Evolutionary conservation across 768 basidiomycete genomes (phyloP), one percentile per base, ranked within the genome.

Genomic region (Leccinum subtestaceum): DNA sequence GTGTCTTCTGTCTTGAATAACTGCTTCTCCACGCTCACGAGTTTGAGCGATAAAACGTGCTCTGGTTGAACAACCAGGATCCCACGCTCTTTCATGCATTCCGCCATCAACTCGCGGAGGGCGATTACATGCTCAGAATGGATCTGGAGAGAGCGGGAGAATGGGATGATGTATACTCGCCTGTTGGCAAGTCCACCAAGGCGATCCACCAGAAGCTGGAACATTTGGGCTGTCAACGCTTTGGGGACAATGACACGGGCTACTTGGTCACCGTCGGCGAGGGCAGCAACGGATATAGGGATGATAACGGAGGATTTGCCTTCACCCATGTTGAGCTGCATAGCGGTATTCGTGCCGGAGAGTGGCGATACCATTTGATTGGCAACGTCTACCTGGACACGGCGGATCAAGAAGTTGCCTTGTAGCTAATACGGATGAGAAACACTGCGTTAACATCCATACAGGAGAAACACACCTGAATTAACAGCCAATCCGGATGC

Each of bases 321-420:
- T 55, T 84, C 83, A 2, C 83, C 83, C 83, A 84, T 85, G 52
- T 84, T 82, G 15, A 84, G 76, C 43, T 84, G 83, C 29, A 80
- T 69, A 6, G 74, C 65, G 0, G 77, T 76, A 51, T 79, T 84
- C 8, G 61, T 15, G 2, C 60, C 57, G 0, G 68, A 73, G 1
- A 55, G 57, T 0, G 84, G 82, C 0, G 64, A 54, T 23, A 81
- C 78, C 83, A 84, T 84, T 52, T 81, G 75, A 4, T 63, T 53
- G 1, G 81, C 79, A 9, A 84, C 67, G 0, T 66, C 53, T 0
- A 68, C 67, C 58, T 84, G 83, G 15, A 82, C 62, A 0, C 72
- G 70, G 5, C 83, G 79, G 27, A 75, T 66, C 6, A 76, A 57
- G 38, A 84, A 73, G 52, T 82, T 71, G 7, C 74, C 66, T 56